These are phyloP conservation scores for Hansenula lynferdii DNA, from an alignment of 1,139 yeast genomes.

Conservation along the genomic window DNA sequence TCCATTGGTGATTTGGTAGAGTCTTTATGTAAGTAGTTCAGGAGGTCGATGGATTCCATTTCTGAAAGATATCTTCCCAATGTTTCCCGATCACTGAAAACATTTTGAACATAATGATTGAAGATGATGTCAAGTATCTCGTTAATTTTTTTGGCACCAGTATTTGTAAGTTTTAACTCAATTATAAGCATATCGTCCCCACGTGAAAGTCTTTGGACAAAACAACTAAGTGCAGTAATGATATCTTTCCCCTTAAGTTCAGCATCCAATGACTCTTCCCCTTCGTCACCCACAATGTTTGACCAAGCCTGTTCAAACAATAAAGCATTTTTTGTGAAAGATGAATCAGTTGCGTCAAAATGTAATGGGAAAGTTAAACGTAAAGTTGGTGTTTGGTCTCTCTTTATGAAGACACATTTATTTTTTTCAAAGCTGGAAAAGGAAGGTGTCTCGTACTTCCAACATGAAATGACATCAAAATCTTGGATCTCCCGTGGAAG, in stretches of 20 bases:
- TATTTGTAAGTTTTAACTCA: slow-evolving; percentile 40
- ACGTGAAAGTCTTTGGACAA: slow-evolving; percentile 33
- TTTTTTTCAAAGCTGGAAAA: slow-evolving; percentile 16
- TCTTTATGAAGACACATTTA: slow-evolving; percentile 26
- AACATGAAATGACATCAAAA: slow-evolving; percentile 12
- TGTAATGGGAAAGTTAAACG: slow-evolving; percentile 38
- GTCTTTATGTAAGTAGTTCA: slow-evolving; percentile 39
- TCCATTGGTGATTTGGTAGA: slow-evolving; percentile 33
- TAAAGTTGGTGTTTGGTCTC: slow-evolving; percentile 24
- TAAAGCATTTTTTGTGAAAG: slow-evolving; percentile 14
- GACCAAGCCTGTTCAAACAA: slow-evolving; percentile 44
- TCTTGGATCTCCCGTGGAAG: slow-evolving; percentile 4
- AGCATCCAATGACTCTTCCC: slow-evolving; percentile 39
- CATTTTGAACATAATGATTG: slow-evolving; percentile 20
- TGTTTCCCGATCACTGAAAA: slow-evolving; percentile 21
- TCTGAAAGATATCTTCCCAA: slow-evolving; percentile 39
- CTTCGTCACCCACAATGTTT: slow-evolving; percentile 59
- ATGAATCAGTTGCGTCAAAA: slow-evolving; percentile 7
- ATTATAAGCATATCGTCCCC: slow-evolving; percentile 34
- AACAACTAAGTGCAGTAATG: slow-evolving; percentile 34
- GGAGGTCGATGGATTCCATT: slow-evolving; percentile 37
- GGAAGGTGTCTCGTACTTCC: slow-evolving; percentile 14
- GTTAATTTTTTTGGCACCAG: slow-evolving; percentile 32
- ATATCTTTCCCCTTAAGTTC: slow-evolving; percentile 28
- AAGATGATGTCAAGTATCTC: slow-evolving; percentile 29